Percentiles rank a stretch among this genome's conserved stretches.
phyloP scores from a whole-genome alignment of 805 yeast genomes.

The Lachancea thermotolerans region DNA sequence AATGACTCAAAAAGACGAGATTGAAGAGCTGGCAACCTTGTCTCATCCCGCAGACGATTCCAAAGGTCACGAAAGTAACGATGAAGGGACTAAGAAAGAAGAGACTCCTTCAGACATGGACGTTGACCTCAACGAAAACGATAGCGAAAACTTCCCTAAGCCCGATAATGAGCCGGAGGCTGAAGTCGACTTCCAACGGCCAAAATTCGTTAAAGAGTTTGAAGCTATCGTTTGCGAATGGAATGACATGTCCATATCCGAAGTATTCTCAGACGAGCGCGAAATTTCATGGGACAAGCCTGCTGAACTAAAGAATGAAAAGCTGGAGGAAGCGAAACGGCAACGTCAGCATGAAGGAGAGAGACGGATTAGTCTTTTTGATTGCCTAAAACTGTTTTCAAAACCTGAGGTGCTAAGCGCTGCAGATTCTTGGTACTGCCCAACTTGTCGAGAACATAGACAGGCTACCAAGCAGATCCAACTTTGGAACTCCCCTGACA shows the following conservation, averaged over 20 bases:
- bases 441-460: conserved; percentile 78
- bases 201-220: conserved; percentile 24
- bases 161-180: not conserved
- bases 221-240: conserved; percentile 61
- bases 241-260: conserved; percentile 42
- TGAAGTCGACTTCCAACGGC: not conserved
- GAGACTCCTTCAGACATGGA: conserved; percentile 3
- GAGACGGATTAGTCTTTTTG: conserved; percentile 47
- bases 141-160: not conserved
- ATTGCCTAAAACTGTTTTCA: conserved; percentile 69
- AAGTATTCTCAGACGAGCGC: conserved; percentile 48
- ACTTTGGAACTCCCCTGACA: conserved; percentile 90
- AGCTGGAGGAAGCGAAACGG: conserved; percentile 39
- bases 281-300: conserved; percentile 52
- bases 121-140: conserved; percentile 1
- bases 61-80: no score
- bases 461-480: conserved; percentile 89
- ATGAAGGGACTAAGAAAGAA: not conserved
- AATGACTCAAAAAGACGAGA: not conserved
- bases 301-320: conserved; percentile 44
- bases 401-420: conserved; percentile 80
- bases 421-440: conserved; percentile 92
- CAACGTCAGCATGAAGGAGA: conserved; percentile 13
- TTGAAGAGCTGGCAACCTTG: conserved; percentile 2
- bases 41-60: no score